A percentile compares a stretch with the other conserved stretches of the same genome.
phyloP scores from a whole-genome alignment of 2,329 filamentous ascomycete species.

The Cladophialophora bantiana region DNA sequence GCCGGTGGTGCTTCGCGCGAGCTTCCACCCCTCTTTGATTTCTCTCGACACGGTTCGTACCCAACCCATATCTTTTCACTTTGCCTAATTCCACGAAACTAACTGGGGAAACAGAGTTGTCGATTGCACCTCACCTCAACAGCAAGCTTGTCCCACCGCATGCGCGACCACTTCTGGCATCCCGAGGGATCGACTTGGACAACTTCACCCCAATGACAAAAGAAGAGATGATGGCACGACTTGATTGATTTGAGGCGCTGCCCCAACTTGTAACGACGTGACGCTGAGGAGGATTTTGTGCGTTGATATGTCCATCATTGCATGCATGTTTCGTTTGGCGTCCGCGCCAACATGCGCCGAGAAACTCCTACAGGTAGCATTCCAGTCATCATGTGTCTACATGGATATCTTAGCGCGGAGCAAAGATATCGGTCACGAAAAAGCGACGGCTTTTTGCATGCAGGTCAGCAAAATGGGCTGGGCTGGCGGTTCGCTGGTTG shows the following conservation, averaged over 20 bases:
- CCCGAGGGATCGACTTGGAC: slow-evolving; percentile 87
- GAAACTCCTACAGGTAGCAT: slow-evolving; percentile 40
- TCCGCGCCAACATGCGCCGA: slow-evolving; percentile 27
- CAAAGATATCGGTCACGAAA: slow-evolving; percentile 31
- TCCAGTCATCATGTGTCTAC: slow-evolving; percentile 43
- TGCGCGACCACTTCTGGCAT: slow-evolving; percentile 74
- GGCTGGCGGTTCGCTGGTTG: slow-evolving; percentile 28
- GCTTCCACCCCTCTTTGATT: slow-evolving; percentile 88
- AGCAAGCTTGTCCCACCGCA: slow-evolving; percentile 85
- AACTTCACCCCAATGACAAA: slow-evolving; percentile 90
- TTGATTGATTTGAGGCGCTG: slow-evolving; percentile 73
- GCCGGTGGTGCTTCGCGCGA: slow-evolving; percentile 80
- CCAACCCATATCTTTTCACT: slow-evolving; percentile 7
- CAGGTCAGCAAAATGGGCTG: slow-evolving; percentile 29
- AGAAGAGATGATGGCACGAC: slow-evolving; percentile 95
- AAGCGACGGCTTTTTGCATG: slow-evolving; percentile 33
- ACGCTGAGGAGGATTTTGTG: slow-evolving; percentile 49
- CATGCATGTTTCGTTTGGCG: slow-evolving; percentile 33
- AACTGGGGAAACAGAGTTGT: slow-evolving; percentile 72
- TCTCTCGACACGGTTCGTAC: slow-evolving; percentile 84
- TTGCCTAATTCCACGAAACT: slow-evolving; percentile 11
- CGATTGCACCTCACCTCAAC: slow-evolving; percentile 90
- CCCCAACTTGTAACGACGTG: slow-evolving; percentile 46
- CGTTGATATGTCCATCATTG: slow-evolving; percentile 38
- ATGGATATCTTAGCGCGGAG: slow-evolving; percentile 34